Percentiles rank a stretch among this genome's conserved stretches.
These are phyloP conservation scores for Pichia gijzeniarum DNA, from an alignment of 805 yeast species.

Conservation along the genomic window DNA sequence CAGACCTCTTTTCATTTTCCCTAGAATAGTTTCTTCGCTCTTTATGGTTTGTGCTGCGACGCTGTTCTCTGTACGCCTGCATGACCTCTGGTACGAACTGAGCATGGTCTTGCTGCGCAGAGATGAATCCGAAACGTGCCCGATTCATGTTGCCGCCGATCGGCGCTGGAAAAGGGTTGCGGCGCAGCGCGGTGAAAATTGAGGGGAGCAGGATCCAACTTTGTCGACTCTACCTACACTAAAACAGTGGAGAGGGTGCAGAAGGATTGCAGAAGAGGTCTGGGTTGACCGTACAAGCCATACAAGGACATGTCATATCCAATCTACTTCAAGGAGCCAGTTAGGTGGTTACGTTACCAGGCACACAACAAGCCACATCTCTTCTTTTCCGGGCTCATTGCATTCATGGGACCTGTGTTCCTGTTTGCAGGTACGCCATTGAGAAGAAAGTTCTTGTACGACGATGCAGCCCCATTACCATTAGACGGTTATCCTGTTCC, in stretches of 20 bases:
- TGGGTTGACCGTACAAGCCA: not conserved
- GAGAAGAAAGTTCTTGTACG: constrained; percentile 61
- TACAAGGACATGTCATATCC: constrained; percentile 34
- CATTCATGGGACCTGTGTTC: constrained; percentile 60
- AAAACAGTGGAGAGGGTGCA: not conserved
- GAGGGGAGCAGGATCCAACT: no score
- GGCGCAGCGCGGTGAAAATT: not conserved
- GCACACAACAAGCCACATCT: constrained; percentile 74
- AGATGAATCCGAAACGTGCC: no score
- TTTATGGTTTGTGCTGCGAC: not conserved
- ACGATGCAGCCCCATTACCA: constrained; percentile 63
- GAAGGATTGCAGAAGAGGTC: not conserved
- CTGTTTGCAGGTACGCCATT: constrained; percentile 55
- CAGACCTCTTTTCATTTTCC: no score
- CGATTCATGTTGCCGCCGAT: constrained; percentile 7
- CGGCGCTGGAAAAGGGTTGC: not conserved
- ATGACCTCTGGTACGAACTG: not conserved
- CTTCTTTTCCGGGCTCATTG: constrained; percentile 58
- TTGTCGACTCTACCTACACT: no score
- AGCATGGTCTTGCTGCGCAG: not conserved
- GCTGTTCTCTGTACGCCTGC: not conserved
- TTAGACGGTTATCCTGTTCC: constrained; percentile 49
- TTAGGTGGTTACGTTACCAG: constrained; percentile 66
- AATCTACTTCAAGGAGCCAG: constrained; percentile 52
- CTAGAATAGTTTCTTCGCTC: no score